Evolutionary conservation across 331 rosid genomes (phyloP), one percentile per base, ranked within the genome.

Genomic region (Quercus tomentella): DNA sequence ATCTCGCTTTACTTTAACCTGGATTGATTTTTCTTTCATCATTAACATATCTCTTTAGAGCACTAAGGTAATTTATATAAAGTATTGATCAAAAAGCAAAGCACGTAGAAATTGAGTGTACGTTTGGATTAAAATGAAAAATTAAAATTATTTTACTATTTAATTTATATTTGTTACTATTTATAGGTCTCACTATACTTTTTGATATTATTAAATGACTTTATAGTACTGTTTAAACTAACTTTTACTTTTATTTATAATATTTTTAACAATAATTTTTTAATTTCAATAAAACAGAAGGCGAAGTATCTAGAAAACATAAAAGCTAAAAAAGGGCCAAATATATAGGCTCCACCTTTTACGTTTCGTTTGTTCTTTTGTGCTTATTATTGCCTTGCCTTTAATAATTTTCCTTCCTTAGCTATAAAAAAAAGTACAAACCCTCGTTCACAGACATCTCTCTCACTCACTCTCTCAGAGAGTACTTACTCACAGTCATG

Each of bases 111-210:
- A 63, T 63, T 63, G 2, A 15, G 1, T 3, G 2, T 4, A 4
- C 0, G 1, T 31, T 31, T 31, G 5, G 1, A 31, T 4, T 31
- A 5, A 31, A 31, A 31, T 31, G 6, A 31, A 31, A 31, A 31
- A 31, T 31, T 31, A 31, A 31, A 31, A 31, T 31, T 31, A 31
- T 31, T 31, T 31, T 0, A 31, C 0, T 31, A 4, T 31, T 31
- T 0, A 31, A 0, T 31, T 31, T 31, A 31, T 31, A 4, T 31
- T 31, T 31, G 0, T 0, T 31, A 31, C 1, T 4, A 31, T 31
- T 31, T 31, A 30, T 4, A 0, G 0, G 1, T 30, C 0, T 30
- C 4, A 0, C 0, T 4, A 4, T 0, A 30, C 0, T 4, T 4
- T 4, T 30, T 30, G 0, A 4, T 0, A 30, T 0, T 30, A 30